Evolutionary conservation across 2,329 filamentous ascomycete species (phyloP).

Genomic region (Aspergillus alliaceus): DNA sequence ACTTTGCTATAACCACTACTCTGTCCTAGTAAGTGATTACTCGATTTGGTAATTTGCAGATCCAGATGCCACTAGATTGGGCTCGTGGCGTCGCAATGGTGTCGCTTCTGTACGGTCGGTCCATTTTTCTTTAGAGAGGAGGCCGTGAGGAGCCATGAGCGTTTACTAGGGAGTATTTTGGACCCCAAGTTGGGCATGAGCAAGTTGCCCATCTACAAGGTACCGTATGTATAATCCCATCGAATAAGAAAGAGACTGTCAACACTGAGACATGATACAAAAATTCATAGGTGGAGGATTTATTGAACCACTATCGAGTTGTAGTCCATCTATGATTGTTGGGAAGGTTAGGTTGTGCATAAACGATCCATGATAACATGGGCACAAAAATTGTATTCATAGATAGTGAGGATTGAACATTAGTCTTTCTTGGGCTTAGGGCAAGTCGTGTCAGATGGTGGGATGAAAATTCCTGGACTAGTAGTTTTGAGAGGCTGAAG

Average conservation of each 20-base stretch:
- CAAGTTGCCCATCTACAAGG: not conserved
- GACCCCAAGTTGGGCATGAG: not conserved
- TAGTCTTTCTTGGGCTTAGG: no score
- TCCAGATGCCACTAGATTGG: not conserved
- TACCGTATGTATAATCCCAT: not conserved
- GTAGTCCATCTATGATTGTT: not conserved
- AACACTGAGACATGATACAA: not conserved
- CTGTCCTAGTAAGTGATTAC: not conserved
- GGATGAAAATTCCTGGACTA: no score
- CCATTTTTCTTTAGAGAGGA: not conserved
- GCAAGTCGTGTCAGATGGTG: no score
- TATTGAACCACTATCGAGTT: conserved; percentile 1
- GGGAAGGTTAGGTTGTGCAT: not conserved
- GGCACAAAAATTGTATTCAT: no score
- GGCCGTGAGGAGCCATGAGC: not conserved
- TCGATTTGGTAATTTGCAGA: not conserved
- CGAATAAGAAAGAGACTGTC: not conserved
- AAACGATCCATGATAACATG: no score
- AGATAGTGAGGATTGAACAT: no score
- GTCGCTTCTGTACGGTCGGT: not conserved
- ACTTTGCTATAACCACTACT: not conserved
- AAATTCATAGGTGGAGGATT: not conserved
- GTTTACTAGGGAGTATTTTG: not conserved
- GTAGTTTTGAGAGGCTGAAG: not conserved
- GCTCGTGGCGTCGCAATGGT: not conserved